Base-by-base conservation (phyloP, 805 yeast species). In the Wickerhamomyces canadensis region DNA sequence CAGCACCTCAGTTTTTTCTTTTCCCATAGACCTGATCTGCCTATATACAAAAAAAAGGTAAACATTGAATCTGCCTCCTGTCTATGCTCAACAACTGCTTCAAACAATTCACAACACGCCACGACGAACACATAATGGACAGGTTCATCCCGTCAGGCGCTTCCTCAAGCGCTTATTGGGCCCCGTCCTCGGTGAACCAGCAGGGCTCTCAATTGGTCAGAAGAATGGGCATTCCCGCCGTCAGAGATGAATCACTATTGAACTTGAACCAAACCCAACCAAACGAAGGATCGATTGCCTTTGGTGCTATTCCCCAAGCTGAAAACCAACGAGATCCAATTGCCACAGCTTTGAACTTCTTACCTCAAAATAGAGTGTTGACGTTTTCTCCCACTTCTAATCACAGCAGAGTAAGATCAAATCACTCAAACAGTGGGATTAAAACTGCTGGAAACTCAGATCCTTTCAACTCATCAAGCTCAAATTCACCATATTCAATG, bases 341-440 rank as follows among this genome's bases (percentile, higher is more conserved):
- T 13, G 78, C 80, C 1, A 66, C 62, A 23, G 80, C 80, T 0
- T 54, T 77, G 25, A 73, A 76, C 3, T 63, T 72, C 36, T 54
- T 51, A n/a, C 46, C 58, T 5, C 54, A 52, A 6, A 55, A 67
- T 14, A 55, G 76, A 28, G 75, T 77, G 1, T 55, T 72, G 27
- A 62, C 54, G 9, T 65, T 64, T 41, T 25, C 46, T 2, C 47
- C 49, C 24, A 19, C 19, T 3, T n/a, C 16, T 6, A 27, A 8
- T 12, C 28, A 15, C 32, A 17, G 19, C n/a, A 22, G 21, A 16
- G 27, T 26, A 11, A 19, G 21, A 18, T 16, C 30, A 21, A n/a
- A 15, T 15, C 23, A 34, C 19, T 21, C 24, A 10, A 31, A 30
- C 13, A 19, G 24, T 13, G 27, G 22, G n/a, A 24, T 35, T 14